A percentile compares a stretch with the other conserved stretches of the same genome.
Conservation (phyloP, 2,329 filamentous ascomycete species). For the Talaromyces sp. region DNA sequence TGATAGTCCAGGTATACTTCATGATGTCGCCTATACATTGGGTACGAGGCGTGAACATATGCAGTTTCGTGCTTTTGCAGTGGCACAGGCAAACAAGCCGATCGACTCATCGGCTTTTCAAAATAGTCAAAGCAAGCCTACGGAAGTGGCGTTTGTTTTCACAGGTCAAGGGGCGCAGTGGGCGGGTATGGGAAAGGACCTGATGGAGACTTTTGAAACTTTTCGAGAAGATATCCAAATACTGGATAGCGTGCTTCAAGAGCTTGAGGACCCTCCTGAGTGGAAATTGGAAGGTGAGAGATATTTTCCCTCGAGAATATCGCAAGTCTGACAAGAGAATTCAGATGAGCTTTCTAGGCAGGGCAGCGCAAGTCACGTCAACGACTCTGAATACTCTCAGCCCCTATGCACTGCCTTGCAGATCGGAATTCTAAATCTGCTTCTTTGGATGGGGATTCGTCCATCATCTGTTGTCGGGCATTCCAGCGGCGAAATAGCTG, state of each 20-base stretch:
- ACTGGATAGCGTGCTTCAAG: slow-evolving; percentile 19
- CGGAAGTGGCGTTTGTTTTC: slow-evolving; percentile 32
- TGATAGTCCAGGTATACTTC: neutral
- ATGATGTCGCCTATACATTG: slow-evolving; percentile 7
- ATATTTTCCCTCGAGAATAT: neutral
- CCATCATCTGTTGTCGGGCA: slow-evolving; percentile 35
- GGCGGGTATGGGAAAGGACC: slow-evolving; percentile 33
- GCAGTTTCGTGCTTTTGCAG: too few species aligned
- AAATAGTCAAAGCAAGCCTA: too few species aligned
- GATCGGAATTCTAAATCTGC: slow-evolving; percentile 34
- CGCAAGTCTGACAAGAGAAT: neutral
- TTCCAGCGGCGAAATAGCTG: slow-evolving; percentile 41
- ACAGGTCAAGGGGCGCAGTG: slow-evolving; percentile 44
- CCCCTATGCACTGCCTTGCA: slow-evolving; percentile 39
- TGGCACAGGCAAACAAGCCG: too few species aligned
- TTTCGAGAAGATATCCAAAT: slow-evolving; percentile 22
- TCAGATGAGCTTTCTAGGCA: neutral
- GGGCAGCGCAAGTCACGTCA: slow-evolving; percentile 9
- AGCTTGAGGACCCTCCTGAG: slow-evolving; percentile 9
- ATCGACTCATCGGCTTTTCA: too few species aligned
- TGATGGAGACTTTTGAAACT: slow-evolving; percentile 22
- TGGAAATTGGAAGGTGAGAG: slow-evolving; percentile 9
- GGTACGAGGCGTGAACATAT: slow-evolving; percentile 6
- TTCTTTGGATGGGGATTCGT: slow-evolving; percentile 25
- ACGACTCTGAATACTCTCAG: slow-evolving; percentile 32